These are phyloP conservation scores for Amanita molliuscula DNA, from an alignment of 768 basidiomycete genomes.

Conservation along the genomic window DNA sequence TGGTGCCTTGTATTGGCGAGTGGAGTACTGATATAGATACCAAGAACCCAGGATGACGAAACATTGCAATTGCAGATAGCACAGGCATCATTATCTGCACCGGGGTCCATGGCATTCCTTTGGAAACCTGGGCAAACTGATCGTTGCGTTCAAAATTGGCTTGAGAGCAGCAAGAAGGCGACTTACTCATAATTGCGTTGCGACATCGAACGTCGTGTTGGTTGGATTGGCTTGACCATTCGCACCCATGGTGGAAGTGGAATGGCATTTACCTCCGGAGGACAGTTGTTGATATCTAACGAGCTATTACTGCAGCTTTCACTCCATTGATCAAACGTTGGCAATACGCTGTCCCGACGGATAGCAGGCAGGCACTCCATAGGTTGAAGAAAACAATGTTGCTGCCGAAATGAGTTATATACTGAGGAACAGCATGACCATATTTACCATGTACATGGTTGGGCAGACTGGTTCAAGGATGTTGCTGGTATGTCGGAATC, in stretches of 20 bases:
- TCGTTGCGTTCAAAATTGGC: neutral
- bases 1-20: no score
- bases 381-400: slow-evolving; percentile 6
- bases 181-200: slow-evolving; percentile 1
- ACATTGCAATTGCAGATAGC: neutral
- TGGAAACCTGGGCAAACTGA: neutral
- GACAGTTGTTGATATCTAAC: neutral
- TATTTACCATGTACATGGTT: slow-evolving; percentile 4
- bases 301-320: neutral
- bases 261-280: neutral
- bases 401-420: neutral
- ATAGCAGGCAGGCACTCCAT: slow-evolving; percentile 6
- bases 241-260: neutral
- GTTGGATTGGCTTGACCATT: neutral
- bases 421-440: neutral
- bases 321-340: slow-evolving; percentile 3
- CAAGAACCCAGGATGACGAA: neutral
- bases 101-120: neutral
- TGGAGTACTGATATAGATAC: neutral
- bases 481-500: neutral
- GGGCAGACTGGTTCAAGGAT: neutral
- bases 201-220: slow-evolving; percentile 3
- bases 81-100: slow-evolving; percentile 2
- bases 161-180: neutral
- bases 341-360: neutral